Base-by-base conservation (phyloP, 768 basidiomycete genomes). In the Boletus sp. region DNA sequence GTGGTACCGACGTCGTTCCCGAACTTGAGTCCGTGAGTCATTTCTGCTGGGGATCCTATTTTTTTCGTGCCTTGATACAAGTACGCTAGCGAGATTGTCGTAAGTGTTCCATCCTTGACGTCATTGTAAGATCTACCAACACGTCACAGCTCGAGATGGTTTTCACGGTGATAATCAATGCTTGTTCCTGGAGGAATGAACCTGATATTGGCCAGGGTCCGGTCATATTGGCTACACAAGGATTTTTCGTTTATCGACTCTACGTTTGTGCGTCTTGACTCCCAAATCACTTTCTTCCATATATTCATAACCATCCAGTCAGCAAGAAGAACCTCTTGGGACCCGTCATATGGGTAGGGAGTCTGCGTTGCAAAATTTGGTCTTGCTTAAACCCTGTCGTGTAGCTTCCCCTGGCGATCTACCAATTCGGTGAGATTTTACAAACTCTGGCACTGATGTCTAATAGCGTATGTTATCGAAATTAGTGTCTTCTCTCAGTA, bases 361-460 rank as follows among this genome's bases (percentile, higher is more conserved):
- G 5, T 24, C 15, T 30, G 18, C 5, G n/a, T 14, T 33, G 17
- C 3, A 3, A 33, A 36, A 6, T 15, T 15, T 14, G 17, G 30
- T 18, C 10, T 17, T 40, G 5, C 32, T 24, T 12, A 30, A 24
- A 14, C 4, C 30, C 12, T 41, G 12, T 32, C 6, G 17, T 30
- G n/a, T 40, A 57, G 56, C 11, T 53, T n/a, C 56, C 52, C 17
- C 4, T 35, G 12, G 41, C 47, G 18, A 20, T 45, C 14, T 57
- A 44, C 20, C 51, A 48, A 7, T 39, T 57, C 11, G 51, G 56
- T 57, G 40, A 53, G 56, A 44, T 15, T 14, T 33, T 41, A 48
- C 5, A 12, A 7, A 5, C n/a, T 8, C 0, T 17, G 15, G 17
- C 20, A 20, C 18, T 7, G 7, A 52, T 10, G 20, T 24, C 45